A percentile compares a stretch with the other conserved stretches of the same genome.
phyloP scores from a whole-genome alignment of 805 yeast genomes.

The Candida oleophila region DNA sequence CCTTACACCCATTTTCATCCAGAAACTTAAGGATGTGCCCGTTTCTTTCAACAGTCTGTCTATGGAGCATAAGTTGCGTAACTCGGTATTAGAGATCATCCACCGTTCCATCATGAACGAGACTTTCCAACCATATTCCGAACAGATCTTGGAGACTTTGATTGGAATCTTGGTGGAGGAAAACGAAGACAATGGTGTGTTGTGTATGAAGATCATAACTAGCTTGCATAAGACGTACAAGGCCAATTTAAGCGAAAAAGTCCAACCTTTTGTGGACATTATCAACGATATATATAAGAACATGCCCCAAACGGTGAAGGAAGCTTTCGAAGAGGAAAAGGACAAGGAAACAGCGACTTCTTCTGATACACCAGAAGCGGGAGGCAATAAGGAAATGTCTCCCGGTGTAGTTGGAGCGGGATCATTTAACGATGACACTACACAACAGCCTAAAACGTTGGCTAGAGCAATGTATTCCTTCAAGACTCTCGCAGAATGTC shows the following conservation, averaged over 20 bases:
- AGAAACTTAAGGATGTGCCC: conserved; percentile 64
- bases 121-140: conserved; percentile 68
- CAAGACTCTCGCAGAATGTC: conserved; percentile 93
- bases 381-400: conserved; percentile 22
- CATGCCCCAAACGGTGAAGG: conserved; percentile 71
- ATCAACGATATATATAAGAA: conserved; percentile 77
- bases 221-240: conserved; percentile 84
- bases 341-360: neutral
- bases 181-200: conserved; percentile 93
- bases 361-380: conserved; percentile 5
- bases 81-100: conserved; percentile 71
- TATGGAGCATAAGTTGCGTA: conserved; percentile 75
- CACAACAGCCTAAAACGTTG: conserved; percentile 48
- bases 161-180: conserved; percentile 65
- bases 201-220: conserved; percentile 85
- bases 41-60: conserved; percentile 66
- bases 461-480: conserved; percentile 76
- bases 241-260: conserved; percentile 61
- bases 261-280: conserved; percentile 73
- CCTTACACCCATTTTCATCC: conserved; percentile 67
- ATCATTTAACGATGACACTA: conserved; percentile 41
- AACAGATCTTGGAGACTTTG: conserved; percentile 56
- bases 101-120: conserved; percentile 84
- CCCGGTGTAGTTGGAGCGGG: conserved; percentile 28
- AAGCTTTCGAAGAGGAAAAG: conserved; percentile 50